Evolutionary conservation across 2,329 filamentous ascomycete genomes (phyloP), one percentile per base, ranked within the genome.

Genomic region (Alternaria gansuensis): DNA sequence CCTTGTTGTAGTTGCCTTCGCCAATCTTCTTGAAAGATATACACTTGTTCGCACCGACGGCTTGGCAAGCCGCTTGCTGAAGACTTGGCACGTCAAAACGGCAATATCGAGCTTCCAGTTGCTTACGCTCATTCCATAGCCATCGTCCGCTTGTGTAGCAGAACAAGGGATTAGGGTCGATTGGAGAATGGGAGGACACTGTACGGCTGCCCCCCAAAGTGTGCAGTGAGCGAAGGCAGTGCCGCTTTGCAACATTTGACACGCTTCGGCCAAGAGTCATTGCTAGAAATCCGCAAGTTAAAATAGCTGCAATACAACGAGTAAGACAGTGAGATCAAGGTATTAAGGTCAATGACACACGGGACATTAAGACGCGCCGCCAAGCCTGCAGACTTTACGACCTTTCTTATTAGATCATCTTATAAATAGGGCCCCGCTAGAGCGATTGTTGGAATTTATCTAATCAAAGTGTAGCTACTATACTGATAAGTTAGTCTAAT

Each of bases 1-100:
- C 65, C 56, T 68, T 69, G 54, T 67, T 70, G 55, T 55, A 68
- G 56, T 64, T 63, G 26, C 67, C 68, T 60, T 71, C 65, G 23
- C 64, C 62, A 10, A 69, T 67, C 51, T 70, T 70, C 14, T 64
- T 21, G 10, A 69, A 24, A 14, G 55, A 63, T 36, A 62, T 52
- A 56, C 64, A 68, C 24, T 40, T 48, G 2, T 50, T 26, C 44
- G 65, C 59, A 28, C 64, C 62, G n/a, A 68, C 41, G 1, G 57
- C 62, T 36, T 60, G 24, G 34, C 58, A 63, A 9, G 66, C 66
- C 23, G 55, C 59, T 57, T 64, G 50, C 52, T 68, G 44, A 37
- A 71, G 64, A 54, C 54, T 60, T 7, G 59, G 46, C 2, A 70
- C 49, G 14, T 69, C 41, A 49, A 71, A 71, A 43, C 52, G 41